Conservation (phyloP, 2,329 filamentous ascomycete genomes). For the Exophiala bonariae region DNA sequence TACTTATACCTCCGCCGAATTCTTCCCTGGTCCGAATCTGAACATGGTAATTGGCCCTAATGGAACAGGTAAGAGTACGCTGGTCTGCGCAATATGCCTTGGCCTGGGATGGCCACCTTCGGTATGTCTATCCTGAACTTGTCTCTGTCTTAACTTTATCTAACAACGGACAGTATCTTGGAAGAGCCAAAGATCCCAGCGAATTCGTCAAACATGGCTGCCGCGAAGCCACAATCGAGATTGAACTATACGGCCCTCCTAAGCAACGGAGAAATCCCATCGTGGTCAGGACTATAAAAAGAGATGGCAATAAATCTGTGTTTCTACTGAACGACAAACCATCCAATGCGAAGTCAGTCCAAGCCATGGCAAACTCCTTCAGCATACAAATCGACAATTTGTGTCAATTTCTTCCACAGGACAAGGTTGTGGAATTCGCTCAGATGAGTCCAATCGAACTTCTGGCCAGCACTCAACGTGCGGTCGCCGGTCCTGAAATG, state of each 20-base stretch:
- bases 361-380: constrained; percentile 67
- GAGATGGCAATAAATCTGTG: constrained; percentile 77
- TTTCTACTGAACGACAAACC: constrained; percentile 74
- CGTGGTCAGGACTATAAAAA: constrained; percentile 73
- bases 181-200: constrained; percentile 77
- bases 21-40: constrained; percentile 83
- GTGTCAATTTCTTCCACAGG: constrained; percentile 95
- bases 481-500: constrained; percentile 81
- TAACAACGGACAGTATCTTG: constrained; percentile 60
- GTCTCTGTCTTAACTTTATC: constrained; percentile 8
- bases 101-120: constrained; percentile 80
- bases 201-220: constrained; percentile 94
- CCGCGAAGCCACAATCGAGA: constrained; percentile 77
- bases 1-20: constrained; percentile 90
- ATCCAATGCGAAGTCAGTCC: constrained; percentile 62
- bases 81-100: constrained; percentile 94
- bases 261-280: constrained; percentile 62
- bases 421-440: constrained; percentile 92
- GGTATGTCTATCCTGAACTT: constrained; percentile 38
- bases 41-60: constrained; percentile 99
- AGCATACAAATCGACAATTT: constrained; percentile 97
- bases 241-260: constrained; percentile 69
- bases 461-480: constrained; percentile 81
- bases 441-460: constrained; percentile 78
- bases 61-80: constrained; percentile 93